Base-by-base conservation (phyloP, 164 flowering plant species). In the Vitis amurensis region DNA sequence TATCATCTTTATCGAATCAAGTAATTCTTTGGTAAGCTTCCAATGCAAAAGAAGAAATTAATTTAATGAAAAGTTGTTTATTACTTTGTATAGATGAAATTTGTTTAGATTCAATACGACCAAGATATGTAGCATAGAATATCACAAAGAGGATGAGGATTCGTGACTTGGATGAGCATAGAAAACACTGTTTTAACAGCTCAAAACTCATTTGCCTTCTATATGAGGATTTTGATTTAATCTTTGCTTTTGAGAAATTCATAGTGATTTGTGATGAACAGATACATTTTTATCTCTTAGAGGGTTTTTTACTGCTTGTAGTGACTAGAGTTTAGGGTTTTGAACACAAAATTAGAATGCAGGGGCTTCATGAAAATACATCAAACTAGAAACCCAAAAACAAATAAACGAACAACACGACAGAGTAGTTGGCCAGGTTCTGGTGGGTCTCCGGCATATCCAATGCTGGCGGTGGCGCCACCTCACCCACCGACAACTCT, bases 11-110 rank as follows among this genome's bases (percentile, higher is more conserved):
- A 31, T 50, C 13, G 55, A 49, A 47, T 11, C 67, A 50, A 13
- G 12, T 17, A 9, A 64, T 64, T 49, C 56, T 50, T 64, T 11
- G 17, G 67, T 50, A 64, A 64, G 67, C 50, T 64, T 50, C 16
- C 19, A n/a, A 11, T 61, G 16, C 37, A 8, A 31, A 15, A 15
- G 44, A 61, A 61, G 44, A 61, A 61, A n/a, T 14, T 6, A 61
- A 31, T 16, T 31, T n/a, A 8, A 10, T 37, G 44, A 37, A 37
- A 37, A 3, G 44, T 2, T 37, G 44, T 0, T 37, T 37, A 37
- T 37, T 37, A 37, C 44, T 37, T 6, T 6, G 7, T 37, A 37
- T 6, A 37, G 11, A 52, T 50, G 27, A 17, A 44, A 3, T 48
- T 44, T n/a, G 50, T 62, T 44, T 37, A 47, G 49, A 61, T 61